Conservation (phyloP, 768 basidiomycete species). For the Boletus tylopilopsis region DNA sequence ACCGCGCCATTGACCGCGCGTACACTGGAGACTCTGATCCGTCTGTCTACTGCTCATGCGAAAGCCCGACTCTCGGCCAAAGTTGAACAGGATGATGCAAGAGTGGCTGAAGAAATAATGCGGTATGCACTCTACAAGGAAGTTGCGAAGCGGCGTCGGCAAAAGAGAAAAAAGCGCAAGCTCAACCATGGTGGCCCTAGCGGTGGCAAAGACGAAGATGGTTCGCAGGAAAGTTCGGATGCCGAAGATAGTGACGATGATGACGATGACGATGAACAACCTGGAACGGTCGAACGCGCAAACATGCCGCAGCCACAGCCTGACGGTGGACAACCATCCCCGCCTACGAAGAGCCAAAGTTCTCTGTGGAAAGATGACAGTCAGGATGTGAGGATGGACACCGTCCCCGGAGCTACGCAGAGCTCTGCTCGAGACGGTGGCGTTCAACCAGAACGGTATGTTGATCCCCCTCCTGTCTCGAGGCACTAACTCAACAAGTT, state of each 20-base stretch:
- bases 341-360: conserved; percentile 40
- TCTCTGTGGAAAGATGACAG: conserved; percentile 66
- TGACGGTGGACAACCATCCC: conserved; percentile 22
- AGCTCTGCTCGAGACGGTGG: conserved; percentile 39
- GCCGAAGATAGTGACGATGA: conserved; percentile 41
- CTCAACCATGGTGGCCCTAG: conserved; percentile 63
- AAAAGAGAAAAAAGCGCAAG: conserved; percentile 80
- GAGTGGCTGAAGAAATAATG: conserved; percentile 90
- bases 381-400: conserved; percentile 62
- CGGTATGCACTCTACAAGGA: conserved; percentile 98
- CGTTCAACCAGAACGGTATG: conserved; percentile 58
- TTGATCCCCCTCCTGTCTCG: conserved; percentile 12
- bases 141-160: conserved; percentile 71
- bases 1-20: conserved; percentile 97
- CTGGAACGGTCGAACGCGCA: conserved; percentile 44
- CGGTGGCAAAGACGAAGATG: conserved; percentile 53
- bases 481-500: not conserved
- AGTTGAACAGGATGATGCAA: conserved; percentile 82
- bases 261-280: conserved; percentile 40
- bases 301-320: conserved; percentile 38
- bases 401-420: conserved; percentile 38
- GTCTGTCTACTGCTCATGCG: conserved; percentile 96
- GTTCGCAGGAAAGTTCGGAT: conserved; percentile 32
- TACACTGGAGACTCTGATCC: conserved; percentile 97
- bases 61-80: conserved; percentile 87